phyloP scores from a whole-genome alignment of 768 basidiomycete species.

The Leccinum longicurvipes region DNA sequence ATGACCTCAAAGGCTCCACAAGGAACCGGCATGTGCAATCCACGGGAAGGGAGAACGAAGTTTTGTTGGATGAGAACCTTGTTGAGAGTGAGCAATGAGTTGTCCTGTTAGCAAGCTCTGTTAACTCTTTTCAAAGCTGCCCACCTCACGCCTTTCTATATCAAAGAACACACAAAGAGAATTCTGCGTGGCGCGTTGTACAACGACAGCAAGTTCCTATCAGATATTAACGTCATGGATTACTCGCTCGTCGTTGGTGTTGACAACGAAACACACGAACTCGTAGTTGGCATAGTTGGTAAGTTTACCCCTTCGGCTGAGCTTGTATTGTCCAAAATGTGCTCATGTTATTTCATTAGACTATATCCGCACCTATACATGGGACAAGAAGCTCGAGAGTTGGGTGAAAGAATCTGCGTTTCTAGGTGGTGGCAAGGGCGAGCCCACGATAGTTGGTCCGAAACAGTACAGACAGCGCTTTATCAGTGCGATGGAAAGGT shows the following conservation, averaged over 20 bases:
- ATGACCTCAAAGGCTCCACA: slow-evolving; percentile 95
- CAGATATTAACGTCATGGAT: slow-evolving; percentile 95
- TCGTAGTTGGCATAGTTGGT: slow-evolving; percentile 98
- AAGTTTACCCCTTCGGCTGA: slow-evolving; percentile 31
- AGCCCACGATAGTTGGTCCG: slow-evolving; percentile 95
- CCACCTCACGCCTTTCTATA: slow-evolving; percentile 84
- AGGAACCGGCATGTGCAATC: slow-evolving; percentile 91
- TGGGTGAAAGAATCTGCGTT: slow-evolving; percentile 97
- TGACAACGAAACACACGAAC: slow-evolving; percentile 82
- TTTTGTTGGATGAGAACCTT: slow-evolving; percentile 94
- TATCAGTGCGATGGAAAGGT: slow-evolving; percentile 84
- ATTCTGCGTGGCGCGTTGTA: slow-evolving; percentile 86
- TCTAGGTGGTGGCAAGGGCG: slow-evolving; percentile 80
- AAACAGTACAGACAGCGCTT: slow-evolving; percentile 91
- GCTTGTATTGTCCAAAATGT: neutral
- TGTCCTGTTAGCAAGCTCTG: neutral
- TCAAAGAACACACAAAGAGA: slow-evolving; percentile 95
- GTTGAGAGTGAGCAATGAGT: slow-evolving; percentile 64
- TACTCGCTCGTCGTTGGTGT: slow-evolving; percentile 96
- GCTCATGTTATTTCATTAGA: slow-evolving; percentile 44
- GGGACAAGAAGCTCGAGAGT: slow-evolving; percentile 98
- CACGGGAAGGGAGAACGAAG: slow-evolving; percentile 88
- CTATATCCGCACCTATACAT: slow-evolving; percentile 93
- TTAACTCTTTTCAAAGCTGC: slow-evolving; percentile 51
- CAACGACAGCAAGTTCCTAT: slow-evolving; percentile 94